Percentiles rank a stretch among this genome's conserved stretches.
Conservation (phyloP, 192 early-diverging fungal species). For the Gigaspora rosea region DNA sequence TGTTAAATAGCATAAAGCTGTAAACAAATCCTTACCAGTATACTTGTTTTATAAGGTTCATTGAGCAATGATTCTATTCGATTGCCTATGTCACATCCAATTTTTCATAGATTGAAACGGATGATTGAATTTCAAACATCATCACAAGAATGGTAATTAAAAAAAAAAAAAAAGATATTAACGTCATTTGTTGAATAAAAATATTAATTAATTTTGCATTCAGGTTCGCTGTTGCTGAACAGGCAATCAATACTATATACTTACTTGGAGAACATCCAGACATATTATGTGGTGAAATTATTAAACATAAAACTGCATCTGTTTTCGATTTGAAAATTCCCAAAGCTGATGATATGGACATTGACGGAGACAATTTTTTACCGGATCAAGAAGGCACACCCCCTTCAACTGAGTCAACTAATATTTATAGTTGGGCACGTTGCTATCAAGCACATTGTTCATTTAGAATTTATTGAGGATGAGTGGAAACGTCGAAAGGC, state of each 20-base stretch:
- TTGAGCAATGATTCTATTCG: conserved; percentile 38
- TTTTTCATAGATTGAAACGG: conserved; percentile 51
- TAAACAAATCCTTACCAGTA: too few species aligned
- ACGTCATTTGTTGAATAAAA: conserved; percentile 4
- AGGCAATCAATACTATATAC: conserved; percentile 94
- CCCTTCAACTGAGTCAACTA: conserved; percentile 76
- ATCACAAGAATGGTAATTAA: conserved; percentile 55
- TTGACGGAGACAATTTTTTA: conserved; percentile 35
- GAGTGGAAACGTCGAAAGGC: conserved; percentile 88
- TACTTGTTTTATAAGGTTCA: neutral
- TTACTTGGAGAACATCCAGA: conserved; percentile 90
- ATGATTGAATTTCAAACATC: conserved; percentile 51
- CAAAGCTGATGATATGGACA: conserved; percentile 40
- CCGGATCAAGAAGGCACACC: conserved; percentile 37
- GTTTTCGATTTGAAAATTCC: conserved; percentile 57
- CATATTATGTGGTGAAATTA: conserved; percentile 71
- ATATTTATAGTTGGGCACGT: conserved; percentile 94
- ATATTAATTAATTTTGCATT: conserved; percentile 15
- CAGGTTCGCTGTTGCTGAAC: conserved; percentile 93
- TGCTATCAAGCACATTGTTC: conserved; percentile 94
- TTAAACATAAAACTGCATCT: conserved; percentile 64
- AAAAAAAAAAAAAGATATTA: neutral
- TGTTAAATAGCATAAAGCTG: too few species aligned
- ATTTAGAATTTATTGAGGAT: conserved; percentile 90
- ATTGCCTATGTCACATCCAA: conserved; percentile 57